phyloP scores from a whole-genome alignment of 2,329 filamentous ascomycete species.

The Fulvia fulva region DNA sequence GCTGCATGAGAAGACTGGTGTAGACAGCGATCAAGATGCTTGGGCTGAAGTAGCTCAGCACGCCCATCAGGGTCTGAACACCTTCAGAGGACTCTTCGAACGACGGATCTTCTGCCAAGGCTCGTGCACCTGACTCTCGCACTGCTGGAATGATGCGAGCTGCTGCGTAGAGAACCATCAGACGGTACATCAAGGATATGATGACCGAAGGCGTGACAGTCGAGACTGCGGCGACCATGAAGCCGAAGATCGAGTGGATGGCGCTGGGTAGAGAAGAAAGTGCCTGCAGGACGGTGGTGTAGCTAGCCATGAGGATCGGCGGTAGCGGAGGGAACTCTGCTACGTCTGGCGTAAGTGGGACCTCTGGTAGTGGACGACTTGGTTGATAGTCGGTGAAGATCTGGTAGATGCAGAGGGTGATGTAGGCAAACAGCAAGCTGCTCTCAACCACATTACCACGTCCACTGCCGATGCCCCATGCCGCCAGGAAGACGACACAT shows the following conservation, averaged over 20 bases:
- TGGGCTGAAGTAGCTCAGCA: constrained; percentile 90
- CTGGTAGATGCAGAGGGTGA: constrained; percentile 98
- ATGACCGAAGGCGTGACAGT: constrained; percentile 95
- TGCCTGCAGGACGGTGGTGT: constrained; percentile 82
- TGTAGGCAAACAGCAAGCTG: constrained; percentile 90
- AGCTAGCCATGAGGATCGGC: constrained; percentile 97
- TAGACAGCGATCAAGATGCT: constrained; percentile 95
- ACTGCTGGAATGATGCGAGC: constrained; percentile 95
- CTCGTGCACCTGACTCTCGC: constrained; percentile 76
- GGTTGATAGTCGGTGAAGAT: constrained; percentile 98
- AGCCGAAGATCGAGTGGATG: constrained; percentile 76
- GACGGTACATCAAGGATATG: constrained; percentile 88
- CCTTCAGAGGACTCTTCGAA: constrained; percentile 64
- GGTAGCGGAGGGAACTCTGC: constrained; percentile 93
- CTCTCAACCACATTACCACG: constrained; percentile 94
- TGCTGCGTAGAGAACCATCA: constrained; percentile 92
- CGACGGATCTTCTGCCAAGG: constrained; percentile 76
- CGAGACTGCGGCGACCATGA: constrained; percentile 86
- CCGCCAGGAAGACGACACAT: constrained; percentile 85
- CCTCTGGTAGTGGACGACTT: constrained; percentile 50
- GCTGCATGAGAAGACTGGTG: constrained; percentile 89
- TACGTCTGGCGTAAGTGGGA: constrained; percentile 51
- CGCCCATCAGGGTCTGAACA: constrained; percentile 72
- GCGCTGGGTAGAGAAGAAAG: constrained; percentile 78
- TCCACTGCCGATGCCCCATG: constrained; percentile 89